Conservation (phyloP, 352 stramenopile genomes). For the Thalassiosira ordinaria region DNA sequence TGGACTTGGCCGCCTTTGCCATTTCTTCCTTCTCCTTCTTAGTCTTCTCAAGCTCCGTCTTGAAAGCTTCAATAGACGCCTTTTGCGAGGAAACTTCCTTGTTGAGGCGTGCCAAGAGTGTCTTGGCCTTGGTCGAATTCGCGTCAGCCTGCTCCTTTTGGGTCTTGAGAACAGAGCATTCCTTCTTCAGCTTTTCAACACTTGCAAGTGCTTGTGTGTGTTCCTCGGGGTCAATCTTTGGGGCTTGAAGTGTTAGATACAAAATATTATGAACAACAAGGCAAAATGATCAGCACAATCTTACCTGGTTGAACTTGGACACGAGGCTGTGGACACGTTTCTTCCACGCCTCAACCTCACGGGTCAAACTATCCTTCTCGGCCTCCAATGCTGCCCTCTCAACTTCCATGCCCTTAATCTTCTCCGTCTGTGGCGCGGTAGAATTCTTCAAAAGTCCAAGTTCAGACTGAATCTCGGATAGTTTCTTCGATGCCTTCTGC, state of each 20-base stretch:
- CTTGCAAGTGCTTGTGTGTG: conserved; percentile 71
- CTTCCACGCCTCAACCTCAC: conserved; percentile 84
- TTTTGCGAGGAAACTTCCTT: conserved; percentile 75
- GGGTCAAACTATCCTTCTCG: conserved; percentile 77
- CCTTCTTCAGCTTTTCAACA: conserved; percentile 65
- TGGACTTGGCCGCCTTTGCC: conserved; percentile 49
- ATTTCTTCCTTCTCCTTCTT: conserved; percentile 77
- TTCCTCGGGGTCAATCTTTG: conserved; percentile 82
- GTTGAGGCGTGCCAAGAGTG: conserved; percentile 67
- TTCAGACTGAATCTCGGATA: conserved; percentile 52
- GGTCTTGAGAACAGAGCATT: conserved; percentile 58
- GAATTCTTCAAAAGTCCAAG: conserved; percentile 52
- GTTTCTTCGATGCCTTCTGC: conserved; percentile 54
- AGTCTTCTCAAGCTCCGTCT: conserved; percentile 63
- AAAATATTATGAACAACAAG: neutral
- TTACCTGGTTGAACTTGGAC: conserved; percentile 83
- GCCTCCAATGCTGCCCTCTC: conserved; percentile 68
- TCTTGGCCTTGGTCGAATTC: conserved; percentile 65
- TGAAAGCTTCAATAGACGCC: conserved; percentile 64
- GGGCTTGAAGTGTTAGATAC: neutral
- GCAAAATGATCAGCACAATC: no score
- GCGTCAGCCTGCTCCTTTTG: conserved; percentile 69
- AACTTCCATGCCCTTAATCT: conserved; percentile 62
- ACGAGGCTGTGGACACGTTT: conserved; percentile 79
- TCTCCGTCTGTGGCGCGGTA: conserved; percentile 54